phyloP scores from a whole-genome alignment of 2,329 filamentous ascomycete species.

The Tolypocladium guangdongense region DNA sequence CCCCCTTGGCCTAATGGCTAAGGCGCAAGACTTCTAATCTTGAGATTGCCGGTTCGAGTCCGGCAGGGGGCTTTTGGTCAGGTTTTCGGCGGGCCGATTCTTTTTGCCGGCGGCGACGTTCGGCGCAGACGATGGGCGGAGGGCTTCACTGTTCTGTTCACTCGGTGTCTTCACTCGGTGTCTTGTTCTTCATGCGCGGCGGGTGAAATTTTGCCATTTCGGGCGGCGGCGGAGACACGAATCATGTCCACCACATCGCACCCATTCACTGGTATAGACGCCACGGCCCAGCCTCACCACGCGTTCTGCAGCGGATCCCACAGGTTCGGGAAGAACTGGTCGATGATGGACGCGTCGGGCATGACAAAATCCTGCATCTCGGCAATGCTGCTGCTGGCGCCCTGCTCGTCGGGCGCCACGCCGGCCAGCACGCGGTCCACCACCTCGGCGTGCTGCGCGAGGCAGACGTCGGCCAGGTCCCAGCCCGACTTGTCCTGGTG shows the following conservation, averaged over 20 bases:
- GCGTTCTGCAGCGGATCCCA: conserved; percentile 25
- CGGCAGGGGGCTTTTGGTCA: conserved; percentile 2
- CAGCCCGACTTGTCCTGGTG: conserved; percentile 30
- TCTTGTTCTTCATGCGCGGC: not conserved
- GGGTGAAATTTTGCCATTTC: not conserved
- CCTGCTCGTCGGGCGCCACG: conserved; percentile 11
- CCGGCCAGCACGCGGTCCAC: conserved; percentile 30
- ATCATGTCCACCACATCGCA: too few relatives aligned
- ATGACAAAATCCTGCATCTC: conserved; percentile 16
- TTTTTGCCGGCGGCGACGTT: not conserved
- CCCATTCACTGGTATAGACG: not conserved
- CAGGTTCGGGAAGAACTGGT: conserved; percentile 22
- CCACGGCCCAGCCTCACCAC: conserved; percentile 10
- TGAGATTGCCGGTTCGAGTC: conserved; percentile 5
- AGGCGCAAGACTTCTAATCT: conserved; percentile 6
- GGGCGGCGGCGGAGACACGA: not conserved
- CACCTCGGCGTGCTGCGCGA: conserved; percentile 34
- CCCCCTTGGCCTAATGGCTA: conserved; percentile 6
- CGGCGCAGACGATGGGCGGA: not conserved
- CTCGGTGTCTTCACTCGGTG: not conserved
- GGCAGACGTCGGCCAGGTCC: conserved; percentile 40
- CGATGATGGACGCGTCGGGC: conserved; percentile 21
- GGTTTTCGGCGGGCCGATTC: not conserved
- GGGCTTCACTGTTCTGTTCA: not conserved
- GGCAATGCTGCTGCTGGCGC: conserved; percentile 5